Base-by-base conservation (phyloP, 2,329 filamentous ascomycete genomes). In the Aphanoascus verrucosus region DNA sequence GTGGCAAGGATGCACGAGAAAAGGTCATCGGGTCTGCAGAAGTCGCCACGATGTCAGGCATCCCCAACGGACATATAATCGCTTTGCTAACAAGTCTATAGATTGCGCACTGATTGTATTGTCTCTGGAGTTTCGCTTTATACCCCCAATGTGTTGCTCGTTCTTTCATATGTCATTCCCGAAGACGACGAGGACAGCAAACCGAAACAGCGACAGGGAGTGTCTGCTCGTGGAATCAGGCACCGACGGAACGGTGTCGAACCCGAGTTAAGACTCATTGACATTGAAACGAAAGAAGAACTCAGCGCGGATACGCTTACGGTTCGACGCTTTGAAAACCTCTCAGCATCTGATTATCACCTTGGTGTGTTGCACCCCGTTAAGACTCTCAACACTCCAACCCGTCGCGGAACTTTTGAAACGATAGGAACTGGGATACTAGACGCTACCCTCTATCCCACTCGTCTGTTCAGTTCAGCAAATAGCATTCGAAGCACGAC, bases 71-170 rank as follows among this genome's bases (percentile, higher is more conserved):
- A 35, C 17, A 11, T 9, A 7, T 9, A 43, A 67, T 71, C 61
- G 71, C 65, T 58, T 60, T 66, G 58, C 67, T 66, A 44, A 65
- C 50, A 11, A 47, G n/a, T 49, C 23, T 23, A 15, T 59, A 90
- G 85, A 71, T 80, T 97, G 71, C 86, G 89, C 64, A 94, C 93
- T 71, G 93, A 98, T 74, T 97, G 93, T 76, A 89, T 95, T 68
- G 88, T 98, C 75, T 95, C 93, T 67, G 93, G 93, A 64, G 85
- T 98, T 70, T 94, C 91, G 59, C 78, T 98, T 71, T 97, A 96
- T 82, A 95, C 89, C 66, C 88, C 88, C 66, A 93, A 82, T 65
- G 77, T 95, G 61, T 78, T 98, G 69, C 80, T 95, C 63, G 85
- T 97, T 63, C 84, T 98, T 72, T 90, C 90, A 65, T 96, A 94